Base-by-base conservation (phyloP, 345 rosid genomes). In the Euclidium syriacum region DNA sequence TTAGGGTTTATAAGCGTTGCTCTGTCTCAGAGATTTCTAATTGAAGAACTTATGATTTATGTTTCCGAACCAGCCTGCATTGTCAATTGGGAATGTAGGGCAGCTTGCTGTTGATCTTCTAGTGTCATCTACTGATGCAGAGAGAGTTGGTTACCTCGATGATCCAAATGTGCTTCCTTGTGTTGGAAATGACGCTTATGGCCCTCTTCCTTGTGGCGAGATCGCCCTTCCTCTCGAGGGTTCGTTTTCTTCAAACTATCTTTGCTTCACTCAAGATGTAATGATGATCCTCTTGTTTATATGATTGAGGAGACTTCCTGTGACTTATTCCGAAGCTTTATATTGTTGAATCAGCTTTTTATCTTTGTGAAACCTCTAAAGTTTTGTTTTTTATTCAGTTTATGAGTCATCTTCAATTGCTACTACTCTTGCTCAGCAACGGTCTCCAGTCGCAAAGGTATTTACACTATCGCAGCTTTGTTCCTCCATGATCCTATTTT, bases 1-100 rank as follows among this genome's bases (percentile, higher is more conserved):
- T 56, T 25, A 10, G 52, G 17, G 34, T 64, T 64, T 53, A 2
- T 3, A n/a, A 41, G 10, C 34, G 27, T 16, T 46, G 33, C 38
- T 29, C 10, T 57, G 58, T 57, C 19, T 33, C 3, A n/a, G 50
- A 26, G 49, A 43, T 44, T 36, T 43, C 3, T 52, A n/a, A 36
- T 12, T 20, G 25, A 33, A 18, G 11, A 47, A 34, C 1, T 35
- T 10, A 14, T 56, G 52, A 4, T 57, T 61, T 62, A n/a, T 64
- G 30, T 16, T 39, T 4, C 7, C 44, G 7, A 2, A 64, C 61
- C 60, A 94, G 96, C 99, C 97, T 27, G 97, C 97, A 20, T 59
- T 94, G 52, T 94, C 95, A 35, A 83, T 85, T 30, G 97, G 99
- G 60, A 94, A 90, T 65, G 97, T 87, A 38, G 97, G 96, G 35